Evolutionary conservation across 2,329 filamentous ascomycete genomes (phyloP).

Genomic region (Periconia digitata): DNA sequence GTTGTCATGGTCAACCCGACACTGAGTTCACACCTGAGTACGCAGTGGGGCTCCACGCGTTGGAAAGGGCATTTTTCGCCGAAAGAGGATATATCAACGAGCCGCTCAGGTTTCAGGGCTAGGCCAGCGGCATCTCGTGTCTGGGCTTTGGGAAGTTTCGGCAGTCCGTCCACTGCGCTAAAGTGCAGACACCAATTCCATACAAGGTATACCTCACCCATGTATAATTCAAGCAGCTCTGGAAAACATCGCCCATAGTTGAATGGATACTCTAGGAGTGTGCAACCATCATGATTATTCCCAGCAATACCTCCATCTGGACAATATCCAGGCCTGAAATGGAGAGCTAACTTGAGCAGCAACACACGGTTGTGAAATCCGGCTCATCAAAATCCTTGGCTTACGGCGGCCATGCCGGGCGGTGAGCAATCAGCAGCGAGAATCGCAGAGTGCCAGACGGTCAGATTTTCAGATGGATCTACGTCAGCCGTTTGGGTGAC

Average conservation of each 20-base stretch:
- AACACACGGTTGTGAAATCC: constrained; percentile 19
- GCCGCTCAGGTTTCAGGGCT: constrained; percentile 15
- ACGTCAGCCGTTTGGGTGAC: constrained; percentile 31
- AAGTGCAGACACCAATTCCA: neutral
- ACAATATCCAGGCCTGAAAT: constrained; percentile 11
- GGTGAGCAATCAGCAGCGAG: constrained; percentile 31
- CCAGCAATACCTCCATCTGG: neutral
- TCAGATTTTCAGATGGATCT: constrained; percentile 36
- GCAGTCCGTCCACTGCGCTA: constrained; percentile 7
- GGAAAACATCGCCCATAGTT: neutral
- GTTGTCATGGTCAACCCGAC: neutral
- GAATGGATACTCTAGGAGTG: neutral
- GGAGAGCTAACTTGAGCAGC: constrained; percentile 6
- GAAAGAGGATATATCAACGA: constrained; percentile 17
- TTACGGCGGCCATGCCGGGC: constrained; percentile 17
- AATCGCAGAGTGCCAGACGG: constrained; percentile 26
- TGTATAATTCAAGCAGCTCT: too few species aligned
- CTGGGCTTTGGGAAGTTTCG: constrained; percentile 4
- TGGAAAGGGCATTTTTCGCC: constrained; percentile 8
- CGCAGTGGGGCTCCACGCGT: constrained; percentile 5
- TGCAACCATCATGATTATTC: neutral
- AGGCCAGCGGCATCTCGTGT: constrained; percentile 2
- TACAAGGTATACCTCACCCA: neutral
- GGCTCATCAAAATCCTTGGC: constrained; percentile 43
- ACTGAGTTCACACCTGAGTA: constrained; percentile 1